Percentiles rank a stretch among this genome's conserved stretches.
Conservation (phyloP, 2,329 filamentous ascomycete genomes). For the Penicillium sp. region DNA sequence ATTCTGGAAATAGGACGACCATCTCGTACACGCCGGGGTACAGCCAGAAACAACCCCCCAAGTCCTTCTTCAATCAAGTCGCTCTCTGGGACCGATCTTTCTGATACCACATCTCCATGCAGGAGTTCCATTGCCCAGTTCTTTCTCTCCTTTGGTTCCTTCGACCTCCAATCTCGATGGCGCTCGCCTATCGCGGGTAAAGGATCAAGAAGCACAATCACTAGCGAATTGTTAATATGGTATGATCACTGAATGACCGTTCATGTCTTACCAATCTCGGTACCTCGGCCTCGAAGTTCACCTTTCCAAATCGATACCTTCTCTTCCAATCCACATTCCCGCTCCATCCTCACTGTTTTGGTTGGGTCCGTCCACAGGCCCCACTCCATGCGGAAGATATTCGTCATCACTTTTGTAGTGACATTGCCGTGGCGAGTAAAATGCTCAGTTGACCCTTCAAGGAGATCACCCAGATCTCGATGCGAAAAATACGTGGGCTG, state of each 20-base stretch:
- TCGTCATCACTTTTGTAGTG: constrained; percentile 5
- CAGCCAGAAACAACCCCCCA: not conserved
- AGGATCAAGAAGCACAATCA: constrained; percentile 13
- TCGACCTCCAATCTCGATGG: not conserved
- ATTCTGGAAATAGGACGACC: not conserved
- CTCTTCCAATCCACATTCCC: constrained; percentile 19
- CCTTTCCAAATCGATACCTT: constrained; percentile 21
- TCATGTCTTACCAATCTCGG: constrained; percentile 6
- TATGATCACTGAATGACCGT: too few species aligned
- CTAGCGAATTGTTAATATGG: not conserved
- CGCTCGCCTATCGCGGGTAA: constrained; percentile 6
- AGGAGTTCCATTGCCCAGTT: too few species aligned
- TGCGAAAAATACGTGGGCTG: constrained; percentile 9
- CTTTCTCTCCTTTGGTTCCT: not conserved
- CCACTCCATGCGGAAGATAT: constrained; percentile 21
- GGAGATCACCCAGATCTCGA: constrained; percentile 1
- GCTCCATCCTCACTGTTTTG: constrained; percentile 9
- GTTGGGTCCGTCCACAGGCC: constrained; percentile 19
- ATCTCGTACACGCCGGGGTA: not conserved
- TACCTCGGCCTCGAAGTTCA: not conserved
- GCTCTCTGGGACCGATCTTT: not conserved
- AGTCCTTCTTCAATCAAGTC: not conserved
- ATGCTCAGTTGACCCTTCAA: constrained; percentile 1
- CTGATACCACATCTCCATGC: not conserved
- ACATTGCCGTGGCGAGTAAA: constrained; percentile 1